Evolutionary conservation across 2,329 filamentous ascomycete species (phyloP), one percentile per base, ranked within the genome.

Genomic region (Microsporum canis): DNA sequence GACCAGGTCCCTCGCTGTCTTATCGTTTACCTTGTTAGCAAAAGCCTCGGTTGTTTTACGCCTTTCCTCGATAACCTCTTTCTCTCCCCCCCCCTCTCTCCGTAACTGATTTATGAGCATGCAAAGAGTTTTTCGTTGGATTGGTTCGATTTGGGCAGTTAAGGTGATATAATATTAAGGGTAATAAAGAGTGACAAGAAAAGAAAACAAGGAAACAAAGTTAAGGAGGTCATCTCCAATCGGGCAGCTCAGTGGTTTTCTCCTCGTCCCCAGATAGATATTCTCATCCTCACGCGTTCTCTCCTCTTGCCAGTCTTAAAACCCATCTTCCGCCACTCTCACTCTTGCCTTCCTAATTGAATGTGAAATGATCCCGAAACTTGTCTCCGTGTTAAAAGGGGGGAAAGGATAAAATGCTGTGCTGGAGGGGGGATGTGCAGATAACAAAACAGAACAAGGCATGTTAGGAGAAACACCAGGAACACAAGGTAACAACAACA

Each of bases 281-380:
- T 51, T 29, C 14, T 59, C 63, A 62, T 64, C 63, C 63, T 61
- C 63, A 64, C 61, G 57, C 63, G 57, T 62, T 45, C 60, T 59
- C 61, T 62, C 58, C 60, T 43, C 1, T 60, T 53, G 62, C 58
- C 60, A 55, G 57, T 34, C 38, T 14, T 14, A 27, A 29, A 27
- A 36, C 29, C 59, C 57, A 45, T 60, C 61, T 33, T 58, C 51
- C 60, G 23, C 36, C 55, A 43, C 55, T 8, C 55, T 29, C 59
- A 47, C 49, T 56, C 59, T 43, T 10, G 14, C 45, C 27, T 29
- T 27, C 45, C 49, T 34, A 10, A 61, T 23, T 39, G 51, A 45
- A 63, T 43, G 31, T 36, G 60, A 61, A 59, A 57, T 33, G 39
- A 57, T 39, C 55, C 41, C 12, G 31, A 43, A 61, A 61, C 43